Conservation (phyloP, 2,329 filamentous ascomycete species). For the Ophiocordyceps robertsii region DNA sequence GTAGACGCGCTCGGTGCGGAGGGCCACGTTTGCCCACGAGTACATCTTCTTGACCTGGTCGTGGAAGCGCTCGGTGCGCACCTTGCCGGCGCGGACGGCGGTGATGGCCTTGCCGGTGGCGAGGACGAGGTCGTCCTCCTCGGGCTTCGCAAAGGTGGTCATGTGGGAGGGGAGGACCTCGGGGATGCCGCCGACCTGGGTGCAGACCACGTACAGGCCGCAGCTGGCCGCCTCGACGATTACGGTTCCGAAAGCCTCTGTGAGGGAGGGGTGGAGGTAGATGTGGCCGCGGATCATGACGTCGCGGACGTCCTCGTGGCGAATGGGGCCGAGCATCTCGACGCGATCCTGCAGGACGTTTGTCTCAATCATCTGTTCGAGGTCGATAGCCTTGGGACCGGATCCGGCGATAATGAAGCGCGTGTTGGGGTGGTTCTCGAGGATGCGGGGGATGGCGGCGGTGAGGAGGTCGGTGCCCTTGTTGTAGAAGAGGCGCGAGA, state of each 20-base stretch:
- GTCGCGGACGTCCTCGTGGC: slow-evolving; percentile 91
- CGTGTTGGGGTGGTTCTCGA: slow-evolving; percentile 80
- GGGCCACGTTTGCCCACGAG: slow-evolving; percentile 91
- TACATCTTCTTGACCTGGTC: slow-evolving; percentile 98
- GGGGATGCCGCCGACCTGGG: slow-evolving; percentile 89
- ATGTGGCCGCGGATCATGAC: slow-evolving; percentile 97
- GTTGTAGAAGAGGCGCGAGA: slow-evolving; percentile 96
- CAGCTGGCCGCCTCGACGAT: slow-evolving; percentile 95
- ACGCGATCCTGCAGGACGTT: slow-evolving; percentile 90
- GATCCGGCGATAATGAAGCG: slow-evolving; percentile 95
- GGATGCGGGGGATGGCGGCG: slow-evolving; percentile 83
- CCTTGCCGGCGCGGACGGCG: slow-evolving; percentile 69
- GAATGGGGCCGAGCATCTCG: slow-evolving; percentile 78
- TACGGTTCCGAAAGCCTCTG: slow-evolving; percentile 94
- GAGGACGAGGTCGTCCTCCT: slow-evolving; percentile 85
- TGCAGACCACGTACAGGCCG: slow-evolving; percentile 92
- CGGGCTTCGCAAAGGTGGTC: slow-evolving; percentile 93
- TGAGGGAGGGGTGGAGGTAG: slow-evolving; percentile 87
- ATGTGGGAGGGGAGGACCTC: slow-evolving; percentile 93
- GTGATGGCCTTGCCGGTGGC: slow-evolving; percentile 85
- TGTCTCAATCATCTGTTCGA: slow-evolving; percentile 96
- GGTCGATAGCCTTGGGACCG: slow-evolving; percentile 89
- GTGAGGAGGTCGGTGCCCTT: slow-evolving; percentile 97
- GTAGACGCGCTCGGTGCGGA: slow-evolving; percentile 89
- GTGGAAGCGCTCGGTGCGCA: slow-evolving; percentile 88